These are phyloP conservation scores for Polygonum maritimum DNA, from an alignment of 148 eudicot genomes.

Conservation along the genomic window DNA sequence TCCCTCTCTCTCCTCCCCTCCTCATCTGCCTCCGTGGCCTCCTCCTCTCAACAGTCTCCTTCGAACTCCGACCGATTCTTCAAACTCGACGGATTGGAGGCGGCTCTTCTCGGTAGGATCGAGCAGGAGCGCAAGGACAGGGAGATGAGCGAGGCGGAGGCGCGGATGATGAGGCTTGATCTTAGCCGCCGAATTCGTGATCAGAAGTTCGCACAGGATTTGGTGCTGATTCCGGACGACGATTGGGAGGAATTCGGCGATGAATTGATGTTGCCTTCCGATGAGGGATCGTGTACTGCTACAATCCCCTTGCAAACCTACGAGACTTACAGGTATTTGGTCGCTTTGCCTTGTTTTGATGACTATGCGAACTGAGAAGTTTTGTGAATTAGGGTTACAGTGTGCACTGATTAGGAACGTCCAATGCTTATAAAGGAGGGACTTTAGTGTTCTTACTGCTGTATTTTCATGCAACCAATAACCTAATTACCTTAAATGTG, in stretches of 20 bases:
- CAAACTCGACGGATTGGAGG: background rate
- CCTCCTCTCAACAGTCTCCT: background rate
- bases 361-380: background rate
- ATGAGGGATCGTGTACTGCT: slow-evolving; percentile 32
- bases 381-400: background rate
- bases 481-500: background rate
- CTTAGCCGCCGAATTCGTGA: slow-evolving; percentile 53
- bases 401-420: background rate
- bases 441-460: background rate
- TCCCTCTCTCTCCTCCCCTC: slow-evolving; percentile 16
- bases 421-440: background rate
- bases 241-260: slow-evolving; percentile 51
- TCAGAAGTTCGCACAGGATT: slow-evolving; percentile 34
- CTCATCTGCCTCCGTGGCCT: background rate
- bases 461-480: background rate
- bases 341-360: background rate
- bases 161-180: slow-evolving; percentile 24
- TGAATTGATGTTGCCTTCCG: slow-evolving; percentile 33
- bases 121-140: slow-evolving; percentile 34
- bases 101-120: slow-evolving; percentile 24
- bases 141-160: slow-evolving; percentile 25
- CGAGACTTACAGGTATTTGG: slow-evolving; percentile 10
- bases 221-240: slow-evolving; percentile 29
- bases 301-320: background rate
- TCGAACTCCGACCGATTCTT: background rate